Evolutionary conservation across 148 eudicot genomes (phyloP).

Genomic region (Amaranthus palmeri): DNA sequence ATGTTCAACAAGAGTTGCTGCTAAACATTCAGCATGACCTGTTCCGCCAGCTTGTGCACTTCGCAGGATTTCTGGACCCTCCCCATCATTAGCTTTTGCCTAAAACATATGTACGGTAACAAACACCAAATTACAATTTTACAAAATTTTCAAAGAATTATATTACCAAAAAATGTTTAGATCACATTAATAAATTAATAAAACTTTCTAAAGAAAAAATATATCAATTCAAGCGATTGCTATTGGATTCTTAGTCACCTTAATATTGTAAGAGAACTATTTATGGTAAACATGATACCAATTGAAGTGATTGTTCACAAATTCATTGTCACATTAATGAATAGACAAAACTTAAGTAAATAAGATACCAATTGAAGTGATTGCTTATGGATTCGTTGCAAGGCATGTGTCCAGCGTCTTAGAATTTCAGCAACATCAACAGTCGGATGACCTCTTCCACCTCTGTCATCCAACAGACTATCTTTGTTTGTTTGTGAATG

Average conservation of each 20-base stretch:
- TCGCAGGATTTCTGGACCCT: slow-evolving; percentile 91
- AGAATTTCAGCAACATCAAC: slow-evolving; percentile 96
- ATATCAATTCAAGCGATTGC: slow-evolving; percentile 87
- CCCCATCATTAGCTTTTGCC: slow-evolving; percentile 95
- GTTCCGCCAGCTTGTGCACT: slow-evolving; percentile 65
- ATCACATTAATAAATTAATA: neutral
- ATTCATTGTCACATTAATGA: neutral
- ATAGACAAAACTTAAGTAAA: neutral
- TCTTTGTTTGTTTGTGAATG: slow-evolving; percentile 49
- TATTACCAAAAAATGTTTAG: neutral
- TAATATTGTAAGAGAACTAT: too few relatives aligned
- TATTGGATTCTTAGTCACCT: slow-evolving; percentile 54
- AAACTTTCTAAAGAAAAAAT: neutral
- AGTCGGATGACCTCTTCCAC: slow-evolving; percentile 68
- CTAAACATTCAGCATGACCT: slow-evolving; percentile 90
- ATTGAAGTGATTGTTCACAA: too few relatives aligned
- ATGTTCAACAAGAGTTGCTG: slow-evolving; percentile 89
- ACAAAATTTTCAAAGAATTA: neutral
- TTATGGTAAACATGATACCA: too few relatives aligned
- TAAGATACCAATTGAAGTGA: slow-evolving; percentile 79
- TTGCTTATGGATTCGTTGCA: slow-evolving; percentile 93
- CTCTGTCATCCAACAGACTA: slow-evolving; percentile 65
- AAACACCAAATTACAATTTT: neutral
- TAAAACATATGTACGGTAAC: slow-evolving; percentile 22
- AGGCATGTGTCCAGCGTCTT: slow-evolving; percentile 98